These are phyloP conservation scores for Populus hybrid DNA, from an alignment of 441 rosid species.

Conservation along the genomic window DNA sequence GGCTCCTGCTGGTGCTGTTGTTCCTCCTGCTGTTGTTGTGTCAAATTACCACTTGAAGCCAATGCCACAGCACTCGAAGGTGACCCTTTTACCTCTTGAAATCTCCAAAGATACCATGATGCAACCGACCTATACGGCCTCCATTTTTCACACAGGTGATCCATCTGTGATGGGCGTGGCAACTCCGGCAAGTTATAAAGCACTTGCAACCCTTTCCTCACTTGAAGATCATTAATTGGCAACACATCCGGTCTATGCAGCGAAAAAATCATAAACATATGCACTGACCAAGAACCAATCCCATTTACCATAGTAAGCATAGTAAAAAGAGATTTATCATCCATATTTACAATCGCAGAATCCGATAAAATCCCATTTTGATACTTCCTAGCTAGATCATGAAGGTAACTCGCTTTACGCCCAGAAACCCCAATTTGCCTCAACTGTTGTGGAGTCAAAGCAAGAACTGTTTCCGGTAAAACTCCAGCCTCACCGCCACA, in stretches of 20 bases:
- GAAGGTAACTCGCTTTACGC: conserved; percentile 89
- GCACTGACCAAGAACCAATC: conserved; percentile 98
- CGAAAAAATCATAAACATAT: conserved; percentile 96
- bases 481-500: conserved; percentile 83
- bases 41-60: conserved; percentile 48
- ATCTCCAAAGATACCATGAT: conserved; percentile 92
- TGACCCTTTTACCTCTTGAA: conserved; percentile 62
- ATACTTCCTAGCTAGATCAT: conserved; percentile 89
- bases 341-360: conserved; percentile 73
- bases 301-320: conserved; percentile 99
- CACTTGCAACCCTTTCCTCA: conserved; percentile 87
- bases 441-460: conserved; percentile 67
- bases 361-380: conserved; percentile 83
- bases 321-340: conserved; percentile 88
- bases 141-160: conserved; percentile 84
- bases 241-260: conserved; percentile 95
- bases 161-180: conserved; percentile 97
- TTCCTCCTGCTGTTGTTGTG: conserved; percentile 54
- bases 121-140: conserved; percentile 92
- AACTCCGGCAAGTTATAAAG: conserved; percentile 73
- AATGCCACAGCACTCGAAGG: conserved; percentile 64
- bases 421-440: conserved; percentile 94
- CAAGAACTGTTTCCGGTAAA: conserved; percentile 65
- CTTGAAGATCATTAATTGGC: conserved; percentile 86
- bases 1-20: conserved; percentile 37